A percentile compares a stretch with the other conserved stretches of the same genome.
phyloP scores from a whole-genome alignment of 345 rosid species.

The Populus ilicifolia region DNA sequence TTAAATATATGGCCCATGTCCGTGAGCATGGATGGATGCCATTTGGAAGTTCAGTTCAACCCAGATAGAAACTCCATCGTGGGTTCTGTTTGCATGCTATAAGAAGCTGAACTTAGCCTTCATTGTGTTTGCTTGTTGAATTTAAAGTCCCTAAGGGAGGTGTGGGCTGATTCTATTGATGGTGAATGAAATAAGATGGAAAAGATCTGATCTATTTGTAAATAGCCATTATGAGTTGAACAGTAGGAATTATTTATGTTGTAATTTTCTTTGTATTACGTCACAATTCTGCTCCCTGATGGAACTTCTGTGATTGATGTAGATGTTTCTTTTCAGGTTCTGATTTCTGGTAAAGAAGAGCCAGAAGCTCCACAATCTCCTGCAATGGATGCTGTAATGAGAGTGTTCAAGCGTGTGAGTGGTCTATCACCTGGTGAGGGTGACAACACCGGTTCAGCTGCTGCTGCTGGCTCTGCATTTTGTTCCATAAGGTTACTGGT shows the following conservation, averaged over 20 bases:
- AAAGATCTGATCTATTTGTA: not conserved
- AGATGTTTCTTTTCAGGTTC: conserved; percentile 34
- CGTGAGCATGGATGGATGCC: not conserved
- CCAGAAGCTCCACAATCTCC: conserved; percentile 48
- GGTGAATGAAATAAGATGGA: not conserved
- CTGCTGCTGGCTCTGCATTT: conserved; percentile 36
- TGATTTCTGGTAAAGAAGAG: conserved; percentile 58
- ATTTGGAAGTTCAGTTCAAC: not conserved
- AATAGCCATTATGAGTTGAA: not conserved
- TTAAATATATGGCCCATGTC: not conserved
- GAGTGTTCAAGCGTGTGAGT: conserved; percentile 48
- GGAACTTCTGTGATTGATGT: not conserved
- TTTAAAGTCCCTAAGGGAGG: not conserved
- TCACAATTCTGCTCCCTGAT: not conserved
- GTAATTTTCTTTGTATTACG: not conserved
- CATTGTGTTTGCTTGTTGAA: not conserved
- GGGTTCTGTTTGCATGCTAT: not conserved
- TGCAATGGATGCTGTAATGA: conserved; percentile 54
- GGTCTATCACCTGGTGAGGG: conserved; percentile 41
- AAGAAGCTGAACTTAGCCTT: not conserved
- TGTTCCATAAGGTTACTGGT: conserved; percentile 67
- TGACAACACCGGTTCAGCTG: conserved; percentile 22
- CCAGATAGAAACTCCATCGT: not conserved
- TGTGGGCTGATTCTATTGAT: not conserved
- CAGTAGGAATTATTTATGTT: not conserved